Base-by-base conservation (phyloP, 768 basidiomycete species). In the Kwoniella dejecticola region DNA sequence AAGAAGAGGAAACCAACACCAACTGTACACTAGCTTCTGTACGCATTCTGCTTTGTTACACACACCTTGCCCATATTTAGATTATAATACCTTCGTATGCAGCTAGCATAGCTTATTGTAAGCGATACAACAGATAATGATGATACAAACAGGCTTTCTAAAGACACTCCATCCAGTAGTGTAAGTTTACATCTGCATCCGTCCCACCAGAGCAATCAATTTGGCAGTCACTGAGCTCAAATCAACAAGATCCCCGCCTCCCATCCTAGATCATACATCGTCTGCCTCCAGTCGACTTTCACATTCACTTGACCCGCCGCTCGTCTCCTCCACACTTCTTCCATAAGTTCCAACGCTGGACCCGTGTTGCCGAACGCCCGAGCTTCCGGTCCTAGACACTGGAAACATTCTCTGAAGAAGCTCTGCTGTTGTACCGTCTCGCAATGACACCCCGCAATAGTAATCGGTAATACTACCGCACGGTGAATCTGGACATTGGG, bases 361-460 rank as follows among this genome's bases (percentile, higher is more conserved):
- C 45, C 44, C 13, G 63, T 52, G 21, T 68, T 68, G 7, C 67
- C 67, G 52, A 68, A 68, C n/a, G 55, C 59, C 23, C 26, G 55
- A 2, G 63, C 62, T 53, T 64, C 67, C 15, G 52, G 50, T 15
- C 67, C 60, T 17, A 68, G 44, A 17, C 40, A 42, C 3, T 38
- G 17, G 31, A 64, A 63, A 41, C 62, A 41, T 11, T 52, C 24
- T 24, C 59, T 48, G 52, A 63, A 64, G 19, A 44, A 61, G 8
- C 38, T 46, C 33, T 61, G 47, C 45, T 60, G 57, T 3, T 45
- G 30, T 13, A 31, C 10, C 19, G 42, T 50, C n/a, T 61, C 58
- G n/a, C 53, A 36, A 33, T 64, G 67, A 62, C 67, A 64, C 3
- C 67, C 67, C 10, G 67, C 67, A 4, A 68, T 41, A 27, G 58